Base-by-base conservation (phyloP, 768 basidiomycete genomes). In the Russula compacta region DNA sequence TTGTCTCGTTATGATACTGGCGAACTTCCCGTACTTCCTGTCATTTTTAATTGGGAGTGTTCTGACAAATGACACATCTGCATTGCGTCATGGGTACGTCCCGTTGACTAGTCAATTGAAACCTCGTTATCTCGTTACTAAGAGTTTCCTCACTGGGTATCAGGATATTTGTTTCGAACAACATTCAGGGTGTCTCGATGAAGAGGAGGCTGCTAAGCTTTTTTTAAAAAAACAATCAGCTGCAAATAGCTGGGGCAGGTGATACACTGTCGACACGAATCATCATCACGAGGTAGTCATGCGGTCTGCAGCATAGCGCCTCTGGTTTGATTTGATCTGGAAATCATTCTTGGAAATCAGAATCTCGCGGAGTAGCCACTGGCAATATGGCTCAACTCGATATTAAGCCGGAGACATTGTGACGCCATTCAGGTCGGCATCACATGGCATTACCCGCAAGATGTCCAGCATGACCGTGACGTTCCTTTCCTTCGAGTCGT, bases 291-390 rank as follows among this genome's bases (percentile, higher is more conserved):
- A 39, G 11, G 19, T 9, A 14, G 21, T 15, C 6, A 40, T 0
- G 44, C 9, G n/a, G 15, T 19, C 42, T 35, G 46, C 5, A 36
- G 33, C 36, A 14, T 15, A n/a, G 17, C 32, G 15, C 11, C 2
- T 47, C n/a, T 53, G 6, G 29, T 33, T 46, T 44, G 21, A 21
- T 33, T 46, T 44, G 21, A 21, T 39, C 39, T 47, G 29, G 39
- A 21, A 12, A 43, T 38, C 6, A 0, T 39, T 32, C n/a, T 53
- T 39, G 52, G 8, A 47, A 53, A 47, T 47, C 29, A 36, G 53
- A 48, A 10, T 39, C 44, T 17, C 47, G 24, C 59, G 59, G 59
- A 60, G 59, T 60, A 53, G 36, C 21, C 39, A 15, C 38, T 35
- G 10, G n/a, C 5, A 47, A 46, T 15, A 53, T 32, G 43, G 7